Evolutionary conservation across 169 alveolate genomes (phyloP).

Genomic region (Toxoplasma gondii): DNA sequence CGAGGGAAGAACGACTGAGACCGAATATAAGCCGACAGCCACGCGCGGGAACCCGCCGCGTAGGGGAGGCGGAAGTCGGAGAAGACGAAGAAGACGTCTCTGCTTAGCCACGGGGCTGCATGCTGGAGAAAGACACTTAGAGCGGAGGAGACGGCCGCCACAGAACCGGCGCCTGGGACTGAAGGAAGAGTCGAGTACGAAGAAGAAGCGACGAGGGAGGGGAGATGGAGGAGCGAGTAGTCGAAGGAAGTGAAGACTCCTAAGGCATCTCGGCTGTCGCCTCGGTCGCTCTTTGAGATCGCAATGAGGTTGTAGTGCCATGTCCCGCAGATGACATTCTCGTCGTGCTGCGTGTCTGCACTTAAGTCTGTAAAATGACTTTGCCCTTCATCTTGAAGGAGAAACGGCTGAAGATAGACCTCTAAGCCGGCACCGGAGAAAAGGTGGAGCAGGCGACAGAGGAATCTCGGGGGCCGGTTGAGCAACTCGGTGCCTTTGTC

Average conservation of each 20-base stretch:
- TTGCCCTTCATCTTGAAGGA: neutral
- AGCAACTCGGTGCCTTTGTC: neutral
- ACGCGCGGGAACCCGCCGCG: conserved; percentile 57
- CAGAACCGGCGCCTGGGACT: neutral
- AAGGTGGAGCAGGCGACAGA: neutral
- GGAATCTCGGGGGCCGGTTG: neutral
- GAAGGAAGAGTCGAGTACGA: neutral
- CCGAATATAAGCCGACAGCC: conserved; percentile 11
- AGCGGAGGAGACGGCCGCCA: neutral
- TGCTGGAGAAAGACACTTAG: conserved; percentile 14
- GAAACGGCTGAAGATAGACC: conserved; percentile 15
- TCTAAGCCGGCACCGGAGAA: neutral
- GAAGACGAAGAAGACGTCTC: conserved; percentile 59
- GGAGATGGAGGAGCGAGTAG: neutral
- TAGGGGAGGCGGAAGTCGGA: conserved; percentile 61
- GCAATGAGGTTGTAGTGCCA: conserved; percentile 16
- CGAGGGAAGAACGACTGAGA: neutral
- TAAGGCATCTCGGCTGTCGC: conserved; percentile 29
- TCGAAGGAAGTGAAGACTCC: neutral
- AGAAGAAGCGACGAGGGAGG: neutral
- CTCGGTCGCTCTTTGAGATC: neutral
- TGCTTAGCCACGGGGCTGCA: conserved; percentile 60
- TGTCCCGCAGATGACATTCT: neutral
- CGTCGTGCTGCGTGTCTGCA: neutral
- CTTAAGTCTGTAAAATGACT: neutral